phyloP scores from a whole-genome alignment of 2,329 filamentous ascomycete genomes.

The Didymella segeticola region DNA sequence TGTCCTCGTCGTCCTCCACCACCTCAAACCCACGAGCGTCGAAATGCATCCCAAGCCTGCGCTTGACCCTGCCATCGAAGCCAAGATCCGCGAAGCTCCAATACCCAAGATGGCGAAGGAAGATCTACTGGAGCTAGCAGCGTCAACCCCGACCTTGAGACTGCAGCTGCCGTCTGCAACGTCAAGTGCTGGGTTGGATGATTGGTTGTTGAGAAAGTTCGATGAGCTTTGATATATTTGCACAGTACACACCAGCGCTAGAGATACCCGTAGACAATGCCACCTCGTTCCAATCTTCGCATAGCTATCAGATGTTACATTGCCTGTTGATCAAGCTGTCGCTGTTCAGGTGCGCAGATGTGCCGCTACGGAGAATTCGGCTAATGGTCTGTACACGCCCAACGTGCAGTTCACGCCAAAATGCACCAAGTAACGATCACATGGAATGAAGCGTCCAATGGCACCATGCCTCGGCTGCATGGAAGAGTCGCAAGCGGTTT shows the following conservation, averaged over 20 bases:
- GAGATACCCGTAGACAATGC: conserved; percentile 25
- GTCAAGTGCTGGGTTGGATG: conserved; percentile 8
- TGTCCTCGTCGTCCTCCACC: conserved; percentile 52
- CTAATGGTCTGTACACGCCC: background rate
- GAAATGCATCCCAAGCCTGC: conserved; percentile 10
- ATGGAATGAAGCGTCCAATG: conserved; percentile 10
- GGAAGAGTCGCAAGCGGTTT: background rate
- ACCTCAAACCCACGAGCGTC: conserved; percentile 31
- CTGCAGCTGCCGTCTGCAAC: conserved; percentile 11
- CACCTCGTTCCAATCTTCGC: background rate
- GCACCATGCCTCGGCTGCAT: background rate
- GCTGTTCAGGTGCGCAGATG: background rate
- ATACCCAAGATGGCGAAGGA: conserved; percentile 46
- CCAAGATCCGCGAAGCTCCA: conserved; percentile 34
- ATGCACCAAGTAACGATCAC: background rate
- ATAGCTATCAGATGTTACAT: background rate
- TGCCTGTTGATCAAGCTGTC: background rate
- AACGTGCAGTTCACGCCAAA: conserved; percentile 3
- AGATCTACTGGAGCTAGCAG: conserved; percentile 33
- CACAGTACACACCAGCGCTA: background rate
- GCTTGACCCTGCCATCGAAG: conserved; percentile 27
- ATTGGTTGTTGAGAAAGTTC: conserved; percentile 30
- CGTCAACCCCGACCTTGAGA: conserved; percentile 4
- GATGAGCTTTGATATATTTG: conserved; percentile 29
- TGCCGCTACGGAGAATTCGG: conserved; percentile 1